Evolutionary conservation across 2,329 filamentous ascomycete species (phyloP).

Genomic region (Chaetomium olivaceum): DNA sequence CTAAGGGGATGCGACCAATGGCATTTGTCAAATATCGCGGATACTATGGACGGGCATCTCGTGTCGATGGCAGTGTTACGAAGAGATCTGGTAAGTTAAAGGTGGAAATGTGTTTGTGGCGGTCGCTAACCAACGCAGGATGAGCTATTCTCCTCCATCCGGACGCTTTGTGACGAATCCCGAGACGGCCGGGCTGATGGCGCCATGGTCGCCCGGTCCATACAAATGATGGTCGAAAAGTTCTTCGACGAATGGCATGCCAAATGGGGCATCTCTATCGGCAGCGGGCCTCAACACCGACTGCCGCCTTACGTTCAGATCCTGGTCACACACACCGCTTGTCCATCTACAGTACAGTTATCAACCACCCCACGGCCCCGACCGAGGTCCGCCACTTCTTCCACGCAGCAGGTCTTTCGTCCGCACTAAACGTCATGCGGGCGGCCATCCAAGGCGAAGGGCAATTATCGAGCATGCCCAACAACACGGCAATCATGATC

Average conservation of each 20-base stretch:
- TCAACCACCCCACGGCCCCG: conserved; percentile 72
- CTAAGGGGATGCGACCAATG: conserved; percentile 69
- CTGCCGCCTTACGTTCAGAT: conserved; percentile 76
- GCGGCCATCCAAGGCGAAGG: conserved; percentile 71
- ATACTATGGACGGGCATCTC: conserved; percentile 68
- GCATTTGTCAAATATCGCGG: conserved; percentile 64
- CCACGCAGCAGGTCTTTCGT: conserved; percentile 68
- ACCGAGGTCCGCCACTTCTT: conserved; percentile 72
- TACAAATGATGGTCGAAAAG: conserved; percentile 61
- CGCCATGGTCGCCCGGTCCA: conserved; percentile 55
- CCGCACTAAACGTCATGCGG: conserved; percentile 72
- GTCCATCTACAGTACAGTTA: conserved; percentile 73
- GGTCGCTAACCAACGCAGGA: conserved; percentile 42
- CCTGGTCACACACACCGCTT: conserved; percentile 71
- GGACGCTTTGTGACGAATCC: conserved; percentile 60
- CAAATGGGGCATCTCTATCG: conserved; percentile 61
- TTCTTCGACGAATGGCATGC: conserved; percentile 68
- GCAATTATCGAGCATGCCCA: conserved; percentile 72
- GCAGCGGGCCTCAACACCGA: conserved; percentile 50
- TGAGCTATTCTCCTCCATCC: conserved; percentile 57
- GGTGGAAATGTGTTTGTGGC: neutral
- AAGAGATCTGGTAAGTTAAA: conserved; percentile 58
- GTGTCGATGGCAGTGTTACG: conserved; percentile 70
- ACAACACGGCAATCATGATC: conserved; percentile 78
- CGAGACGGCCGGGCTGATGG: conserved; percentile 52